Evolutionary conservation across 306 rosid genomes (phyloP).

Genomic region (Citrullus mucosospermus): DNA sequence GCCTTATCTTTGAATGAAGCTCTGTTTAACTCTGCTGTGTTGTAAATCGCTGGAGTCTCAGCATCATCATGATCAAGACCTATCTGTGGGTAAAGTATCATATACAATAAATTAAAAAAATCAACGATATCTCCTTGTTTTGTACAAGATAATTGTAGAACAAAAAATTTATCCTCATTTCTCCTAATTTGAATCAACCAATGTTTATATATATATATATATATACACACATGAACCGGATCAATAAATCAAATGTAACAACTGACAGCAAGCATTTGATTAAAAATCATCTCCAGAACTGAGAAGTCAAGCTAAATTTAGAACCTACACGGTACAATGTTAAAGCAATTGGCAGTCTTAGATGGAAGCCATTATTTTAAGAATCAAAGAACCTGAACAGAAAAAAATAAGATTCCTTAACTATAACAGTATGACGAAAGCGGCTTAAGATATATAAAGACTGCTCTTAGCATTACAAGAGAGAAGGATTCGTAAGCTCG

Average conservation of each 20-base stretch:
- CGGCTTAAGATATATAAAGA: background rate
- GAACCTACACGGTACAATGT: background rate
- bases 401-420: background rate
- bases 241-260: background rate
- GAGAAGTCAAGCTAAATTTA: background rate
- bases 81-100: slow-evolving; percentile 26
- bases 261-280: background rate
- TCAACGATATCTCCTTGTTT: background rate
- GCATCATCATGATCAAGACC: slow-evolving; percentile 23
- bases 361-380: background rate
- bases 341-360: background rate
- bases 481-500: background rate
- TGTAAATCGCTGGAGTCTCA: slow-evolving; percentile 27
- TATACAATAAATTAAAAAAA: slow-evolving; percentile 5
- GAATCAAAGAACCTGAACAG: background rate
- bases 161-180: background rate
- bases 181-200: background rate
- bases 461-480: background rate
- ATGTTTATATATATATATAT: too few species aligned
- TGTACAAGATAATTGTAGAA: background rate
- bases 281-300: background rate
- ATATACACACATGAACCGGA: background rate
- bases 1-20: slow-evolving; percentile 24
- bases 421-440: background rate
- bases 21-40: slow-evolving; percentile 24